Evolutionary conservation across 768 basidiomycete species (phyloP), one percentile per base, ranked within the genome.

Genomic region (Leccinum subgranulosum): DNA sequence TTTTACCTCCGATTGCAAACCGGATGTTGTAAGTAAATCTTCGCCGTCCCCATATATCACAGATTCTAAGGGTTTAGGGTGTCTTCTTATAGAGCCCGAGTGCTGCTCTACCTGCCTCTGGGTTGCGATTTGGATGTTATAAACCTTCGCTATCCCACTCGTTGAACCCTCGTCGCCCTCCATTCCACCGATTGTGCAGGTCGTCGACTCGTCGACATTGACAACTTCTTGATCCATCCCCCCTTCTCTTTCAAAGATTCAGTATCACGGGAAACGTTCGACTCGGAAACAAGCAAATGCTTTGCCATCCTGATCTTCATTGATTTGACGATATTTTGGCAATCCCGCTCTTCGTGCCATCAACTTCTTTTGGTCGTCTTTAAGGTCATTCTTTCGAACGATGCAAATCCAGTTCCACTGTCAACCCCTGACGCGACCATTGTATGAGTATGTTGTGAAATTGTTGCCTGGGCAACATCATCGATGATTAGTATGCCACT

Each of bases 251-350:
- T 21, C 29, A 52, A 4, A 1, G n/a, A 19, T 17, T 49, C 14
- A 7, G 21, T 34, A n/a, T 36, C 12, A 61, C 57, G 60, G 60
- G 60, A 2, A 41, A 39, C 23, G 55, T 53, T 2, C 9, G 23
- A 23, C 23, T 23, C 23, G 1, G 86, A 89, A 70, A 92, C 93
- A 43, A 95, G 92, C 67, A 87, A 87, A 53, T 98, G 95, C 66
- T 84, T 97, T 61, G 95, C 94, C 0, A 84, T 99, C 61, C 76
- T 99, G 49, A 77, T 87, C 3, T 91, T 98, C 63, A 92, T 29
- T 4, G 29, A 29, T 29, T 10, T 29, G 29, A 29, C 29, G 10
- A 3, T 11, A 29, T 29, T 29, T 11, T 10, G 3, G 29, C 29
- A 29, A 29, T 29, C 29, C 29, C 29, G 29, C 29, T 29, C 29